Percentiles rank a stretch among this genome's conserved stretches.
Evolutionary conservation across 2,329 filamentous ascomycete genomes (phyloP).

Genomic region (Didymella keratinophila): DNA sequence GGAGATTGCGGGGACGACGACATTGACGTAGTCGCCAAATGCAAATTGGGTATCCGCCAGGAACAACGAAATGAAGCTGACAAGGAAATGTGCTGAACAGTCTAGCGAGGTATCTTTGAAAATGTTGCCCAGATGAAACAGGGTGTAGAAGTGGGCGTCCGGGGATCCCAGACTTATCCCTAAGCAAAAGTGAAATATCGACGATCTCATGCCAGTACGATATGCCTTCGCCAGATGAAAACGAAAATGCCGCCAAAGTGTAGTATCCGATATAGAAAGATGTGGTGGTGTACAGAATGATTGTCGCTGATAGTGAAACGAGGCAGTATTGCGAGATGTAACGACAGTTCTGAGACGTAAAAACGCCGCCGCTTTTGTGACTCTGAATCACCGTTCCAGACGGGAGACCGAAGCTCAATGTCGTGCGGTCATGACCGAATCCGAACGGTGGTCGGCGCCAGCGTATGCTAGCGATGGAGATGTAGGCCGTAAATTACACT

Average conservation of each 20-base stretch:
- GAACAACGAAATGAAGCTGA: constrained; percentile 34
- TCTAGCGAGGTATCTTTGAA: constrained; percentile 47
- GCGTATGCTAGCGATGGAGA: constrained; percentile 31
- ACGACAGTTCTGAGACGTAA: constrained; percentile 36
- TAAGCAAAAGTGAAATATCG: constrained; percentile 16
- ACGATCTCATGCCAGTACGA: constrained; percentile 31
- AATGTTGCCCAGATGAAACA: constrained; percentile 31
- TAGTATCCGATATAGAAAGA: constrained; percentile 28
- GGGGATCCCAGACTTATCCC: constrained; percentile 13
- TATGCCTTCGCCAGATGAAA: constrained; percentile 27
- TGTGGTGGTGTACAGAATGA: constrained; percentile 34
- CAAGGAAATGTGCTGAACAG: constrained; percentile 34
- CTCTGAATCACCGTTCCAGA: constrained; percentile 46
- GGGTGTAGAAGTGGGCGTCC: constrained; percentile 25
- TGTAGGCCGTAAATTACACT: constrained; percentile 33
- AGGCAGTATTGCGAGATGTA: constrained; percentile 32
- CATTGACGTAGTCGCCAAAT: constrained; percentile 42
- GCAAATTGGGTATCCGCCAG: constrained; percentile 48
- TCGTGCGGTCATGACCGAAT: constrained; percentile 47
- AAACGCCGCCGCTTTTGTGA: constrained; percentile 20
- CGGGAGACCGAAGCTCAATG: constrained; percentile 43
- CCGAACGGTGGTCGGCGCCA: constrained; percentile 31
- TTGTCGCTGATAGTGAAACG: constrained; percentile 32
- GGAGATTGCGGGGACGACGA: constrained; percentile 23
- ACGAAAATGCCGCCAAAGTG: constrained; percentile 39